A percentile compares a stretch with the other conserved stretches of the same genome.
These are phyloP conservation scores for Colletotrichum tabaci DNA, from an alignment of 2,329 filamentous ascomycete genomes.

Conservation along the genomic window DNA sequence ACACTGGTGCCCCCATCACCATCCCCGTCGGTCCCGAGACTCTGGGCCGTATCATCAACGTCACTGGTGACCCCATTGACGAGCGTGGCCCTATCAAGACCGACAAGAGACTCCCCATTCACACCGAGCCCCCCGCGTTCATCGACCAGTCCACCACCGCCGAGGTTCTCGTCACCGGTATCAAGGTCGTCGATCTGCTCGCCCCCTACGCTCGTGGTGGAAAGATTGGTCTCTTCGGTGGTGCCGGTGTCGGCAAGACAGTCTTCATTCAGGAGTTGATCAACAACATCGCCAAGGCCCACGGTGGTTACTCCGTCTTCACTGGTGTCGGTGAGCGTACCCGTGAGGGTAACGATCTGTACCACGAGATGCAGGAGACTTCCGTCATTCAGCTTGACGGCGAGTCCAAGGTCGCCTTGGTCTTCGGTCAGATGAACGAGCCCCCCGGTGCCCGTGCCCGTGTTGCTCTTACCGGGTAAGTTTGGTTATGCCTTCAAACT, in stretches of 20 bases:
- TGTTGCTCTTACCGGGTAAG: constrained; percentile 99
- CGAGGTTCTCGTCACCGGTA: constrained; percentile 98
- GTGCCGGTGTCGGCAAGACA: constrained; percentile 99
- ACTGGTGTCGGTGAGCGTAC: constrained; percentile 99
- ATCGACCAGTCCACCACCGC: constrained; percentile 95
- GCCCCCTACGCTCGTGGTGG: constrained; percentile 99
- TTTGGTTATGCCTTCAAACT: no score
- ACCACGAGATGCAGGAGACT: constrained; percentile 99
- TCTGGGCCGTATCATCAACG: constrained; percentile 99
- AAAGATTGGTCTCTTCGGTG: constrained; percentile 99
- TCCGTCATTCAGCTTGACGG: constrained; percentile 99
- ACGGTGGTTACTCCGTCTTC: constrained; percentile 99
- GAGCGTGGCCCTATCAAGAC: constrained; percentile 98
- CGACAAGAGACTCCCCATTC: constrained; percentile 89
- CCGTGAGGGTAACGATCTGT: constrained; percentile 99
- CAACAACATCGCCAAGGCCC: constrained; percentile 99
- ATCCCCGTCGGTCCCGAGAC: constrained; percentile 95
- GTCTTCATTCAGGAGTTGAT: constrained; percentile 99
- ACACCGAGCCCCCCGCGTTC: constrained; percentile 94
- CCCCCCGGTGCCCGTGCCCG: constrained; percentile 99
- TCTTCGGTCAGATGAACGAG: constrained; percentile 99
- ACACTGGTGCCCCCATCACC: constrained; percentile 96
- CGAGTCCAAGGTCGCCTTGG: constrained; percentile 98
- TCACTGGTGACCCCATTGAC: constrained; percentile 99
- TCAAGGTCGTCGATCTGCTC: constrained; percentile 99